Base-by-base conservation (phyloP, 139 green algal species). In the Microglena sp. region DNA sequence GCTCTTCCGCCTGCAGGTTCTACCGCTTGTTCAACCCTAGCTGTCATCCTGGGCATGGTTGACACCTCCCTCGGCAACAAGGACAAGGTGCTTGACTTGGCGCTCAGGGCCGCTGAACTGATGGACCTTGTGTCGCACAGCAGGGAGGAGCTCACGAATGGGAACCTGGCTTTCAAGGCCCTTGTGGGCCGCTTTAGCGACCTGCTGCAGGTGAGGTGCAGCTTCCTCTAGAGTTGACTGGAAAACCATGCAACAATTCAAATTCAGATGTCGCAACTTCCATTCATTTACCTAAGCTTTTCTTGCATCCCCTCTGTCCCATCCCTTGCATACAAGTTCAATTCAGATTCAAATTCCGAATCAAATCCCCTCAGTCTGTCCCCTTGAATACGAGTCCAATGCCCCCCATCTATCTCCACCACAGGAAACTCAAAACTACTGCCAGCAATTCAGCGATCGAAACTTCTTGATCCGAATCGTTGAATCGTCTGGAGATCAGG, bases 181-280 rank as follows among this genome's bases (percentile, higher is more conserved):
- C 27, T 58, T n/a, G 11, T 58, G 46, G 29, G 46, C 22, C 6
- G 46, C 7, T 58, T 58, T n/a, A 28, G 11, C 7, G 46, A 58
- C 46, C 46, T 58, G 6, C 46, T 58, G 46, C 6, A 50, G 40
- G 40, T 50, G 40, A n/a, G n/a, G n/a, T n/a, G n/a, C n/a, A n/a
- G n/a, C n/a, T n/a, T n/a, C n/a, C n/a, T n/a, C n/a, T n/a, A n/a
- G n/a, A n/a, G n/a, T n/a, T n/a, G n/a, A n/a, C n/a, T n/a, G n/a
- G n/a, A n/a, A n/a, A n/a, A n/a, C n/a, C n/a, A n/a, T n/a, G n/a
- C n/a, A n/a, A n/a, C n/a, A n/a, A n/a, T n/a, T n/a, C n/a, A n/a
- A n/a, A n/a, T n/a, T n/a, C n/a, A n/a, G n/a, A n/a, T n/a, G n/a
- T n/a, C n/a, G n/a, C n/a, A n/a, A n/a, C n/a, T n/a, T n/a, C n/a